A percentile compares a stretch with the other conserved stretches of the same genome.
These are phyloP conservation scores for Xylaria sp. DNA, from an alignment of 2,329 filamentous ascomycete genomes.

Conservation along the genomic window DNA sequence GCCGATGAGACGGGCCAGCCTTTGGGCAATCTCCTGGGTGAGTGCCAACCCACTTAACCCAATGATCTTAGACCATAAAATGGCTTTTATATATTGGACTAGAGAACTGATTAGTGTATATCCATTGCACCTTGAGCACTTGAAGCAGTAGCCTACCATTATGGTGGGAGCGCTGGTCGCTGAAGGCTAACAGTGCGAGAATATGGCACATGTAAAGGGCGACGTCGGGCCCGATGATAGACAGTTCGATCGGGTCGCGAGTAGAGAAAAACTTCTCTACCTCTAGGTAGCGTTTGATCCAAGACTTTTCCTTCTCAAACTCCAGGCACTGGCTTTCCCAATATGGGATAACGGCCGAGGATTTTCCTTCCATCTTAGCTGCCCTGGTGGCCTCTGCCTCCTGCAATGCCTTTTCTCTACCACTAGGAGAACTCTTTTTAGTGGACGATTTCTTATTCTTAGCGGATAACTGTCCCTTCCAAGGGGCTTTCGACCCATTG, in stretches of 20 bases:
- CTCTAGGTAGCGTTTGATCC: constrained; percentile 51
- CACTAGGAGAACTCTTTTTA: constrained; percentile 32
- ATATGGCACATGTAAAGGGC: constrained; percentile 42
- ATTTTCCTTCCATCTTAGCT: constrained; percentile 37
- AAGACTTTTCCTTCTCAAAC: constrained; percentile 48
- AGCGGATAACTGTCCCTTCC: constrained; percentile 27
- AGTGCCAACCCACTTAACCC: constrained; percentile 13
- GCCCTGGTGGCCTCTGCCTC: constrained; percentile 40
- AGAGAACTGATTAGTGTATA: not conserved
- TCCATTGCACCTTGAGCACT: not conserved
- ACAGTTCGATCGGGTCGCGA: constrained; percentile 40
- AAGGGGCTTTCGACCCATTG: constrained; percentile 15
- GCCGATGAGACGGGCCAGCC: constrained; percentile 10
- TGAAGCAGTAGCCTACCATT: constrained; percentile 16
- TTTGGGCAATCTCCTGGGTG: constrained; percentile 15
- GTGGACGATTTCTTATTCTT: constrained; percentile 20
- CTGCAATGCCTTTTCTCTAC: constrained; percentile 44
- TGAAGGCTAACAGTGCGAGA: constrained; percentile 24
- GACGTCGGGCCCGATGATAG: constrained; percentile 38
- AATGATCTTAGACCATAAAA: constrained; percentile 25
- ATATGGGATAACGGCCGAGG: constrained; percentile 39
- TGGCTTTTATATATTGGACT: constrained; percentile 18
- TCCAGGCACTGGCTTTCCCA: constrained; percentile 50
- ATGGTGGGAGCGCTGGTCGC: not conserved
- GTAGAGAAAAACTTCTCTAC: constrained; percentile 50